Evolutionary conservation across 345 rosid species (phyloP), one percentile per base, ranked within the genome.

Genomic region (Rhodamnia argentea): DNA sequence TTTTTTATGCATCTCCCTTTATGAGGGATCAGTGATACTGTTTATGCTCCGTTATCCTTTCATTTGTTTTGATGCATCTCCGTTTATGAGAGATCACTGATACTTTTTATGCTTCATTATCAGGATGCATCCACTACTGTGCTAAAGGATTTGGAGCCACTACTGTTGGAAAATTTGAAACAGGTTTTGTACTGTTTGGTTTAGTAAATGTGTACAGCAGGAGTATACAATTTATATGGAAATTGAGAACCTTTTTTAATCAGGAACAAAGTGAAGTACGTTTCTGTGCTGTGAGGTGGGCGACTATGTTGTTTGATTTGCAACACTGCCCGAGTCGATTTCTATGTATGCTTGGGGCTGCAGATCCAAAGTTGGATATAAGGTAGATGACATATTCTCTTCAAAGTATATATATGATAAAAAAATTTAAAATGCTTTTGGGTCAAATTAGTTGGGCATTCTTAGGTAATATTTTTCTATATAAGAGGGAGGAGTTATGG

Each of bases 201-300:
- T 85, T 81, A 78, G n/a, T 59, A 47, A 20, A 29, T 74, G 18
- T 70, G 47, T 70, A 37, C 37, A 70, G 81, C 81, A 18, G 81
- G 81, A 70, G 47, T 70, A 70, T 70, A 70, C 78, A 52, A 29
- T 22, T 86, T 55, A 27, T 82, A 44, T 70, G 64, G 75, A 86
- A 85, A 37, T 75, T 57, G 82, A 85, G 76, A 62, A 52, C 82
- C 55, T 88, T 85, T 54, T 90, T 86, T 82, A 83, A 87, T 37
- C 93, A 96, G 99, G 98, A 96, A 83, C 94, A 94, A 94, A 92
- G 90, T 93, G 99, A 96, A 94, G 98, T 92, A 24, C 96, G 99
- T 82, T 96, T 96, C 87, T 95, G 98, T 91, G 96, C 96, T 84
- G 90, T 95, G 89, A 93, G 98, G 87, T 96, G 98, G 99, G 95